These are phyloP conservation scores for Epichloe bromicola DNA, from an alignment of 2,329 filamentous ascomycete species.

Conservation along the genomic window DNA sequence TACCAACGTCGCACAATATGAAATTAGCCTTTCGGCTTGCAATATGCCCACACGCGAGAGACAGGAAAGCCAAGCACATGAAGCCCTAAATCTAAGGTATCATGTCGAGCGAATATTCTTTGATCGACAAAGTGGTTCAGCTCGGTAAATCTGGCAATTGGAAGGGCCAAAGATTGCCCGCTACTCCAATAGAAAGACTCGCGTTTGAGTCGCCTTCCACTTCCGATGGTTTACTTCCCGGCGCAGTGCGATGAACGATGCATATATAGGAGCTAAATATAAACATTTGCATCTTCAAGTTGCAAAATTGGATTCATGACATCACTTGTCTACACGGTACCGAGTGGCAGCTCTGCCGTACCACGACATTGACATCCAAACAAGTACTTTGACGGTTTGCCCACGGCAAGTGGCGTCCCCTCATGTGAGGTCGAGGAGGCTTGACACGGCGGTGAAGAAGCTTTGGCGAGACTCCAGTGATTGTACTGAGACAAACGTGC, in stretches of 20 bases:
- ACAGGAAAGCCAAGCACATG: not conserved
- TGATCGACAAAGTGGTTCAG: not conserved
- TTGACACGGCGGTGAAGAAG: not conserved
- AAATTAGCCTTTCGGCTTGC: not conserved
- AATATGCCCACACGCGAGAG: constrained; percentile 1
- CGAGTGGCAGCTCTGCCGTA: not conserved
- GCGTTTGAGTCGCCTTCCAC: not conserved
- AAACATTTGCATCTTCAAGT: not conserved
- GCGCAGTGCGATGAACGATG: not conserved
- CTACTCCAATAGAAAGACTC: not conserved
- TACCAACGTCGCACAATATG: not conserved
- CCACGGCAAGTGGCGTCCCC: not conserved
- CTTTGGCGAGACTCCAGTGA: constrained; percentile 2
- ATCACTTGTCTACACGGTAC: not conserved
- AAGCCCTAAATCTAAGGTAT: not conserved
- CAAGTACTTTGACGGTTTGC: not conserved
- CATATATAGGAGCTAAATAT: not conserved
- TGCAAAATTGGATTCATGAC: not conserved
- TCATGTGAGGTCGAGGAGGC: not conserved
- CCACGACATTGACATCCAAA: not conserved
- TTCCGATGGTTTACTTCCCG: not conserved
- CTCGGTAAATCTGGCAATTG: not conserved
- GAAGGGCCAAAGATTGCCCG: not conserved
- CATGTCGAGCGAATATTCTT: not conserved
- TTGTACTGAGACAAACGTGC: constrained; percentile 2